Conservation (phyloP, 2,329 filamentous ascomycete genomes). For the Aspergillus floridensis region DNA sequence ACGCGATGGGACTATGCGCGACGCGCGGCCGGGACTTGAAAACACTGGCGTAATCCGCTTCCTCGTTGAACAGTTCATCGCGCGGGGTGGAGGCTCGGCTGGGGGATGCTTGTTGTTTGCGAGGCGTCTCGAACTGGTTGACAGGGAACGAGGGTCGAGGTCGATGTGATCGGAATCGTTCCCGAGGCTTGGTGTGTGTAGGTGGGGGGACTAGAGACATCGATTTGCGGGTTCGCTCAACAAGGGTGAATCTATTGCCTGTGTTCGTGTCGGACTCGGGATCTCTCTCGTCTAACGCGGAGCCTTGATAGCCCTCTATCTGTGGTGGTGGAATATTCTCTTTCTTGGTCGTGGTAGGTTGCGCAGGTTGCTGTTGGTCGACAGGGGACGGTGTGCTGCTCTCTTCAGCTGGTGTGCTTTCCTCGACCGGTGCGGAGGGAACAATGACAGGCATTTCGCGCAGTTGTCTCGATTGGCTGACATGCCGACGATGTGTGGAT, state of each 20-base stretch:
- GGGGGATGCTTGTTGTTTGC: constrained; percentile 29
- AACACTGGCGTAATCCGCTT: constrained; percentile 74
- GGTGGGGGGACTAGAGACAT: constrained; percentile 63
- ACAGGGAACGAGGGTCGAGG: constrained; percentile 48
- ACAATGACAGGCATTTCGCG: constrained; percentile 2
- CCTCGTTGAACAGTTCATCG: constrained; percentile 68
- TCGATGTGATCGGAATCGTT: constrained; percentile 21
- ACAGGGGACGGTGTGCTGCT: neutral
- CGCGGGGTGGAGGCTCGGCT: constrained; percentile 51
- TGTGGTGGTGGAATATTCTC: neutral
- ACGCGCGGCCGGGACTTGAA: constrained; percentile 83
- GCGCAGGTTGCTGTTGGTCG: neutral
- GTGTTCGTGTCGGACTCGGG: constrained; percentile 1
- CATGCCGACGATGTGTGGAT: constrained; percentile 7
- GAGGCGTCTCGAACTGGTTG: constrained; percentile 57
- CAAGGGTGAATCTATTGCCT: constrained; percentile 49
- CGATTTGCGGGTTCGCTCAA: constrained; percentile 76
- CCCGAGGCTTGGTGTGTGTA: constrained; percentile 19
- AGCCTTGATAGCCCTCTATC: neutral
- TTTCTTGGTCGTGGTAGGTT: neutral
- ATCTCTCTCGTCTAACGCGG: neutral
- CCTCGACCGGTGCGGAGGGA: neutral
- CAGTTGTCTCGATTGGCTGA: neutral
- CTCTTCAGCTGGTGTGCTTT: neutral
- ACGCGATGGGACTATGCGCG: constrained; percentile 65